Percentiles rank a stretch among this genome's conserved stretches.
Evolutionary conservation across 352 stramenopile species (phyloP).

Genomic region (Blastocystis hominis): DNA sequence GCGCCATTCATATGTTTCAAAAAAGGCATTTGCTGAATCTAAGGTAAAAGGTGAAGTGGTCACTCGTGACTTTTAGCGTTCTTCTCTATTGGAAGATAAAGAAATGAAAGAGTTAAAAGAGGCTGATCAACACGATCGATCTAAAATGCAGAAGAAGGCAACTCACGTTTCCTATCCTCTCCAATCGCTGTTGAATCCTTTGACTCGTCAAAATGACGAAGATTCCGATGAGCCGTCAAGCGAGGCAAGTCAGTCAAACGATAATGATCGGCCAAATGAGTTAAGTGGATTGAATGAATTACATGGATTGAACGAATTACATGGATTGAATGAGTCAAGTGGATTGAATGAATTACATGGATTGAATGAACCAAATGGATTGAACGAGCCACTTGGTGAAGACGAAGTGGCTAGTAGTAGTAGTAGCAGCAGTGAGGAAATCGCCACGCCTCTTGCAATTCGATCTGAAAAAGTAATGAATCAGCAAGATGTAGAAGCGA

Average conservation of each 20-base stretch:
- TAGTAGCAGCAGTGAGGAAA: background rate
- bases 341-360: background rate
- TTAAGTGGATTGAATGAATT: background rate
- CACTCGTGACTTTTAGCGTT: background rate
- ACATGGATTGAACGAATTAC: background rate
- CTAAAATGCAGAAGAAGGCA: background rate
- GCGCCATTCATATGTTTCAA: constrained; percentile 29
- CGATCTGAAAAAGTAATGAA: background rate
- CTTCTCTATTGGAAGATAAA: background rate
- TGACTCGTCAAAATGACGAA: too few species aligned
- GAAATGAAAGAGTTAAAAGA: background rate
- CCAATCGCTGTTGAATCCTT: background rate
- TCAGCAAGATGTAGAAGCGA: background rate
- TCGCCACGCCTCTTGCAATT: background rate
- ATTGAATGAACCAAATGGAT: background rate
- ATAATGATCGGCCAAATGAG: background rate
- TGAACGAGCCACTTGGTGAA: background rate
- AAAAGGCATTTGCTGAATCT: background rate
- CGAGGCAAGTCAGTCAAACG: too few species aligned
- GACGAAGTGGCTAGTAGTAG: background rate
- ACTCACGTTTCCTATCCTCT: background rate
- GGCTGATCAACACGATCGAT: background rate
- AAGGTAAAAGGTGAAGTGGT: background rate
- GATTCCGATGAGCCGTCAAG: too few species aligned
- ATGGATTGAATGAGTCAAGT: background rate